These are phyloP conservation scores for Pseudocercospora ulei DNA, from an alignment of 2,329 filamentous ascomycete species.

Conservation along the genomic window DNA sequence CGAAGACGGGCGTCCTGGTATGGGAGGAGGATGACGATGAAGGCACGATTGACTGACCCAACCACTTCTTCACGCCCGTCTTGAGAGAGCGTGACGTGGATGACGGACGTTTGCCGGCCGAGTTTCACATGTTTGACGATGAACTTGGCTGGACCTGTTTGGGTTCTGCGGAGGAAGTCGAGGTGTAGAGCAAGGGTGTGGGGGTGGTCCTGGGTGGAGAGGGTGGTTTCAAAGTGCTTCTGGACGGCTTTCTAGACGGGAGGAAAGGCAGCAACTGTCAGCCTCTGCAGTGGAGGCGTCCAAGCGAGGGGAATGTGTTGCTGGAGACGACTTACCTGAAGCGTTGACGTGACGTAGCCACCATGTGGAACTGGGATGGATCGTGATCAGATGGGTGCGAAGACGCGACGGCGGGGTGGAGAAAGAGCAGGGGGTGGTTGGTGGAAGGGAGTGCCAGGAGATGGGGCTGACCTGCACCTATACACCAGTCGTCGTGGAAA, in stretches of 20 bases:
- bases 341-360: constrained; percentile 56
- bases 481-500: constrained; percentile 53
- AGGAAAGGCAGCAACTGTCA: constrained; percentile 7
- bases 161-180: constrained; percentile 56
- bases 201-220: constrained; percentile 50
- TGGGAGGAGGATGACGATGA: constrained; percentile 7
- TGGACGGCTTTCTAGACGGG: constrained; percentile 45
- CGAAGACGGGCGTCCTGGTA: constrained; percentile 7
- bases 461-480: constrained; percentile 49
- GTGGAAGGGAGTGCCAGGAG: constrained; percentile 12
- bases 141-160: constrained; percentile 49
- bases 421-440: constrained; percentile 1
- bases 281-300: constrained; percentile 9
- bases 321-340: constrained; percentile 33
- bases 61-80: constrained; percentile 49
- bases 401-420: constrained; percentile 7
- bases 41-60: constrained; percentile 32
- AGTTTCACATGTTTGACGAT: constrained; percentile 55
- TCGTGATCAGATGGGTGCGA: constrained; percentile 5
- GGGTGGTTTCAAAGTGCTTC: constrained; percentile 51
- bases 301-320: constrained; percentile 3
- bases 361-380: constrained; percentile 55
- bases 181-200: constrained; percentile 56
- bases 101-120: constrained; percentile 52
- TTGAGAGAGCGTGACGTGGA: constrained; percentile 54